Conservation (phyloP, 495 filamentous ascomycete genomes). For the Penicillium desertorum region DNA sequence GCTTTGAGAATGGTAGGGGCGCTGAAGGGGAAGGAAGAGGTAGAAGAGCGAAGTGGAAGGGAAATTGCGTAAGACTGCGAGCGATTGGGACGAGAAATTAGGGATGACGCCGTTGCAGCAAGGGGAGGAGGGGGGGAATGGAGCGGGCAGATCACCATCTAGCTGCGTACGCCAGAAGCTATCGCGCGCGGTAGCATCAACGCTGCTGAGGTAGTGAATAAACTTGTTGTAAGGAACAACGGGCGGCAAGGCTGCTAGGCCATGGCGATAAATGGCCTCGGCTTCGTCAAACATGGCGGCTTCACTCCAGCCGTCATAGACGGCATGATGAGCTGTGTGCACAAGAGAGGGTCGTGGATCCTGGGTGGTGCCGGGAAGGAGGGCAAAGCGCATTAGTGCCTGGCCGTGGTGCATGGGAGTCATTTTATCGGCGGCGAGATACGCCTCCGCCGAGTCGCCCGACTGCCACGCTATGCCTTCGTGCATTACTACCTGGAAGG, state of each 20-base stretch:
- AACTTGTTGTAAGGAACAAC: constrained; percentile 19
- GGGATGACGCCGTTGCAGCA: not conserved
- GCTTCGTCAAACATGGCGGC: constrained; percentile 43
- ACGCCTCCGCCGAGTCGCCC: constrained; percentile 41
- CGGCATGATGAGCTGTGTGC: constrained; percentile 19
- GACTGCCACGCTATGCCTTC: too few relatives aligned
- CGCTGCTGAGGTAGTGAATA: constrained; percentile 23
- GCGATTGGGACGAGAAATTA: constrained; percentile 1
- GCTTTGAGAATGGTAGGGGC: constrained; percentile 42
- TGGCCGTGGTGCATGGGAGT: constrained; percentile 43
- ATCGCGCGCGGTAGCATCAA: constrained; percentile 21
- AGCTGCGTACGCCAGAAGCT: constrained; percentile 40
- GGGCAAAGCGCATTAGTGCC: constrained; percentile 42
- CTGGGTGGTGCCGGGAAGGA: constrained; percentile 21
- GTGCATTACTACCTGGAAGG: too few relatives aligned
- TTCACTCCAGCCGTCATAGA: constrained; percentile 33
- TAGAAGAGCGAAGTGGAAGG: not conserved
- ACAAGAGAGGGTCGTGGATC: constrained; percentile 33
- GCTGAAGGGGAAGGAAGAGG: not conserved
- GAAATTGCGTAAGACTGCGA: not conserved
- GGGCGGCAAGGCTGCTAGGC: constrained; percentile 27
- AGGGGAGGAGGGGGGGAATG: constrained; percentile 3
- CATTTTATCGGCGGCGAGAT: constrained; percentile 32
- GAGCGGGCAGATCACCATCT: constrained; percentile 1
- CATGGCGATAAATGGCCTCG: too few relatives aligned